phyloP scores from a whole-genome alignment of 768 basidiomycete species.

The Phylloporus sp. region DNA sequence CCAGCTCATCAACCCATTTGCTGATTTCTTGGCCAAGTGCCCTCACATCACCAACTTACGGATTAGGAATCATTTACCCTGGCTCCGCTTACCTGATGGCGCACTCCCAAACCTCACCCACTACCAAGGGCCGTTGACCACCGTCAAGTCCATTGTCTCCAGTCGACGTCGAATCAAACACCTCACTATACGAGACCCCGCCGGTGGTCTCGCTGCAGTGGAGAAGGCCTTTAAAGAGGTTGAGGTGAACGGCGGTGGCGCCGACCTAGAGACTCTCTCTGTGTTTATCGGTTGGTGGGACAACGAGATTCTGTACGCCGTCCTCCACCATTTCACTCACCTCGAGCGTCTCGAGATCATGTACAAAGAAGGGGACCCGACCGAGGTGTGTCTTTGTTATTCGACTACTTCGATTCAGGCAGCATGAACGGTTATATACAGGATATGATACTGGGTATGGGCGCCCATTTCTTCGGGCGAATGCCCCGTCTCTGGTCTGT shows the following conservation, averaged over 20 bases:
- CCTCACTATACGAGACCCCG: conserved; percentile 24
- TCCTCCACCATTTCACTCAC: conserved; percentile 35
- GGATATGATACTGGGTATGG: conserved; percentile 42
- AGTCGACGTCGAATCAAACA: conserved; percentile 16
- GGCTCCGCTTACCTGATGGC: conserved; percentile 16
- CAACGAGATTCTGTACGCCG: conserved; percentile 42
- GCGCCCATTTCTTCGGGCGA: conserved; percentile 38
- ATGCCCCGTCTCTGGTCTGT: conserved; percentile 37
- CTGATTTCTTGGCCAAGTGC: conserved; percentile 23
- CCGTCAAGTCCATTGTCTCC: conserved; percentile 23
- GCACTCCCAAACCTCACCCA: conserved; percentile 19
- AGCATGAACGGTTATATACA: background rate
- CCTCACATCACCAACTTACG: conserved; percentile 18
- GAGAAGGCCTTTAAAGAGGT: conserved; percentile 28
- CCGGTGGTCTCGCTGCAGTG: conserved; percentile 18
- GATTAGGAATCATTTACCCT: conserved; percentile 27
- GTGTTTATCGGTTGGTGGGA: conserved; percentile 43
- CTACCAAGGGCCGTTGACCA: conserved; percentile 26
- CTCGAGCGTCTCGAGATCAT: conserved; percentile 39
- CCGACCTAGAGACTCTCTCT: conserved; percentile 28
- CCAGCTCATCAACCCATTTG: conserved; percentile 25
- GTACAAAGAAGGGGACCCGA: conserved; percentile 36
- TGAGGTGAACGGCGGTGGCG: conserved; percentile 15
- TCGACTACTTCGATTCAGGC: no score
- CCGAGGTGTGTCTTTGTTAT: conserved; percentile 35